Evolutionary conservation across 2,329 filamentous ascomycete species (phyloP).

Genomic region (Pyricularia pennisetigena): DNA sequence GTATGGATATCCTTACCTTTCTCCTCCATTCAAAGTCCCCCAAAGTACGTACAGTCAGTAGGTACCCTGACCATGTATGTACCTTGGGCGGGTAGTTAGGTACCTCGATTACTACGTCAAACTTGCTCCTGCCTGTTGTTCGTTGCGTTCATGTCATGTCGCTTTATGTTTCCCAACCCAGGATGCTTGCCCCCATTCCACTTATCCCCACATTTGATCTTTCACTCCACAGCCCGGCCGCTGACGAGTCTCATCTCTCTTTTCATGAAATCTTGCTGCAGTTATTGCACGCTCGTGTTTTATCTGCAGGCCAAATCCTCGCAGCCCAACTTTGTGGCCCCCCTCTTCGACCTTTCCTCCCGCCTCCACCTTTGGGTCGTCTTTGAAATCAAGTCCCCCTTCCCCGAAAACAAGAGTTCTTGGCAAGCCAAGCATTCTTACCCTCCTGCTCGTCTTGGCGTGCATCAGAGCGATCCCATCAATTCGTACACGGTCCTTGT

Average conservation of each 20-base stretch:
- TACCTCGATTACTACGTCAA: not conserved
- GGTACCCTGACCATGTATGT: not conserved
- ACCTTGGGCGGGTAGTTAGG: not conserved
- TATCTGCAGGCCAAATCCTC: not conserved
- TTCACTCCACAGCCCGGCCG: not conserved
- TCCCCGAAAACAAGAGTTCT: slow-evolving; percentile 6
- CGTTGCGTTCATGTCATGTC: not conserved
- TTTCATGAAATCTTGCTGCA: not conserved
- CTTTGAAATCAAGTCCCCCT: not conserved
- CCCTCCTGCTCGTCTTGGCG: slow-evolving; percentile 4
- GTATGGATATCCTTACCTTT: not conserved
- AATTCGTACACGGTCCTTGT: not conserved
- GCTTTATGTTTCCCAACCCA: not conserved
- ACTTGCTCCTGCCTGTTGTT: not conserved
- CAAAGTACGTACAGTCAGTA: too few species aligned
- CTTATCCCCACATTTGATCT: not conserved
- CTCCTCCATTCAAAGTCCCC: not conserved
- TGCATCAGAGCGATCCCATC: slow-evolving; percentile 5
- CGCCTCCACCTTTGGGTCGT: not conserved
- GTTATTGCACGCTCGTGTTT: not conserved
- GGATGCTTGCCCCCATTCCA: not conserved
- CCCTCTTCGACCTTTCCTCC: not conserved
- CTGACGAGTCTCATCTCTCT: not conserved
- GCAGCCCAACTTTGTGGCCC: not conserved
- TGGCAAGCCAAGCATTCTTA: slow-evolving; percentile 5